These are phyloP conservation scores for Nigrospora sphaerica DNA, from an alignment of 2,329 filamentous ascomycete species.

Conservation along the genomic window DNA sequence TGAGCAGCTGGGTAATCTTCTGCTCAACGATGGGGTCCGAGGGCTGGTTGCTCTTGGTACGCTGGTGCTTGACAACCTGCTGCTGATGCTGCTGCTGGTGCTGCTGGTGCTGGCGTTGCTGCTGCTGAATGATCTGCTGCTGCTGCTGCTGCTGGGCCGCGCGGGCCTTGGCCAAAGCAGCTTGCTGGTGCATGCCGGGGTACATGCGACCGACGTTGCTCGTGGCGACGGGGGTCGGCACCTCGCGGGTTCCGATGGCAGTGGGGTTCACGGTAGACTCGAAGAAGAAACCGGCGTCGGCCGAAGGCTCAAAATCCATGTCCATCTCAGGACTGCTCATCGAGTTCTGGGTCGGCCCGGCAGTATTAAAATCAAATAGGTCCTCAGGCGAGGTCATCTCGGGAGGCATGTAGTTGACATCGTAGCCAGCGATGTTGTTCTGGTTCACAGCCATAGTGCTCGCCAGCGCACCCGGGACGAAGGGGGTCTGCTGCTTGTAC, in stretches of 20 bases:
- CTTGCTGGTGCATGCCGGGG: conserved; percentile 88
- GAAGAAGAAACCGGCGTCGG: conserved; percentile 60
- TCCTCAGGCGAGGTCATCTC: conserved; percentile 54
- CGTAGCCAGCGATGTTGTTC: conserved; percentile 46
- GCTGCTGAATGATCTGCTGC: conserved; percentile 57
- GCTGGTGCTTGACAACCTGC: conserved; percentile 27
- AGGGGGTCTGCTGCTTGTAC: conserved; percentile 91
- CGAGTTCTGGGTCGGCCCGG: conserved; percentile 52
- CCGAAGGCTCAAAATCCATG: conserved; percentile 57
- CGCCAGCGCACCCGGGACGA: conserved; percentile 76
- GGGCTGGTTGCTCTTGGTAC: conserved; percentile 44
- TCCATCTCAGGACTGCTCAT: conserved; percentile 60
- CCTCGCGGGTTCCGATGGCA: conserved; percentile 58
- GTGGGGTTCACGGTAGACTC: conserved; percentile 61
- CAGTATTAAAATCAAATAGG: conserved; percentile 64
- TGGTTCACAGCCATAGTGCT: conserved; percentile 75
- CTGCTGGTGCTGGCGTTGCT: conserved; percentile 47
- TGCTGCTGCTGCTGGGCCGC: conserved; percentile 49
- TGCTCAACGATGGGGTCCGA: conserved; percentile 75
- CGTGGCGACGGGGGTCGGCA: conserved; percentile 42
- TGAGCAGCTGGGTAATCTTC: conserved; percentile 86
- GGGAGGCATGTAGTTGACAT: conserved; percentile 46
- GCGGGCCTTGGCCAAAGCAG: conserved; percentile 67
- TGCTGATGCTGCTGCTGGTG: conserved; percentile 37
- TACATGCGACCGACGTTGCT: conserved; percentile 67